Evolutionary conservation across 768 basidiomycete genomes (phyloP), one percentile per base, ranked within the genome.

Genomic region (Naganishia antarctica): DNA sequence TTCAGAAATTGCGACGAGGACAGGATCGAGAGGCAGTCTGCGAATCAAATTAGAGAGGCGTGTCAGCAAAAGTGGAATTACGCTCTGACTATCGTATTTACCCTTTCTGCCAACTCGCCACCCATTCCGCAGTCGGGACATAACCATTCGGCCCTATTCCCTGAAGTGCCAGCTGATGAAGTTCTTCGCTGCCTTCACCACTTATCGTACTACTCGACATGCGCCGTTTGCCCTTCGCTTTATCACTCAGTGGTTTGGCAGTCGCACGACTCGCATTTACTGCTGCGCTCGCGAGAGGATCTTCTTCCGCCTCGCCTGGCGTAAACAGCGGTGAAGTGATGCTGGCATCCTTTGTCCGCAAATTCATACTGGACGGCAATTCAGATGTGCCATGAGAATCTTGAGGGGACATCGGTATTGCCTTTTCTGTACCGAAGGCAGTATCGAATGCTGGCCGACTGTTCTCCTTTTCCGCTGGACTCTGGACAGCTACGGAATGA

Each of bases 111-210:
- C 94, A 98, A 46, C 75, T 76, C 1, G 92, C 92, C 23, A 91
- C 91, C 94, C 96, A 99, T 84, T 91, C 91, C 75, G 96, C 90
- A 3, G 91, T 96, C 12, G 96, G 92, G 8, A 93, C 81, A 77
- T 97, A 99, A 2, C 91, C 90, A 75, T 91, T 93, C 69, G 88
- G 82, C 29, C 91, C 91, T 18, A 93, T 83, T 13, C 85, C 86
- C 18, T 81, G 80, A 31, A 83, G 81, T n/a, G 87, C 85, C 25
- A 84, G 78, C 31, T 84, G 83, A 64, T 90, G 87, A 50, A 87
- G 73, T 61, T 83, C 83, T 43, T 78, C 60, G 15, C 13, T 23
- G 12, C 53, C 53, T 16, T 62, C 60, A 37, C 59, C 53, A 23
- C 23, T 50, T 43, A 41, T 6, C 28, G 48, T 50, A 43, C 58